Evolutionary conservation across 2,329 filamentous ascomycete genomes (phyloP).

Genomic region (Endoconidiophora laricicola): DNA sequence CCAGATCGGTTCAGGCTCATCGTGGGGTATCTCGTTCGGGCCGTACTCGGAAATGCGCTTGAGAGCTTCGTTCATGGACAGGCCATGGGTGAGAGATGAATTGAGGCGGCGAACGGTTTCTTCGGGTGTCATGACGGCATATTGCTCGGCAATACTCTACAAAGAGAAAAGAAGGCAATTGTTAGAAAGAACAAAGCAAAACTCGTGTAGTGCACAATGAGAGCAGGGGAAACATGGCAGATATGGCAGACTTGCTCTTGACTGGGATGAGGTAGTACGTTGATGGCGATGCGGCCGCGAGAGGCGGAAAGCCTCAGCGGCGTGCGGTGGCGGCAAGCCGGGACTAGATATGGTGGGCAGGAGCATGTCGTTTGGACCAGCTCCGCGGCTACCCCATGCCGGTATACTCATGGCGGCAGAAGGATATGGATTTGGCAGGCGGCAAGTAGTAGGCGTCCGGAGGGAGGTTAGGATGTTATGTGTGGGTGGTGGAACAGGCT

Average conservation of each 20-base stretch:
- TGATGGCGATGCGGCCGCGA: constrained; percentile 20
- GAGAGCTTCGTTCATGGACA: constrained; percentile 67
- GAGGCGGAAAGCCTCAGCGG: constrained; percentile 19
- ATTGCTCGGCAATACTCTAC: constrained; percentile 39
- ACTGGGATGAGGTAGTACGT: constrained; percentile 38
- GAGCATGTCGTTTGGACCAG: constrained; percentile 9
- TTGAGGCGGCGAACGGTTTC: constrained; percentile 63
- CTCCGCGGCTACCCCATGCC: constrained; percentile 9
- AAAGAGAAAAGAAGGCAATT: background rate
- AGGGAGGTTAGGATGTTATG: no score
- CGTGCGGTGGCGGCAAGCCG: constrained; percentile 14
- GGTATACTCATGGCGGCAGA: constrained; percentile 10
- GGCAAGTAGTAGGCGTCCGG: no score
- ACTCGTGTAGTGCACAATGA: background rate
- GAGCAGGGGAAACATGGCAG: background rate
- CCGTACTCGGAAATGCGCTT: constrained; percentile 66
- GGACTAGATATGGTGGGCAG: constrained; percentile 11
- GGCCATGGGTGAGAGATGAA: constrained; percentile 69
- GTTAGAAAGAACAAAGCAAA: constrained; percentile 11
- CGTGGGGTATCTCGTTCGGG: constrained; percentile 85
- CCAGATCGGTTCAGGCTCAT: constrained; percentile 88
- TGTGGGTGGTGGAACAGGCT: no score
- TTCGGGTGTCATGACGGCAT: constrained; percentile 51
- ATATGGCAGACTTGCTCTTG: constrained; percentile 27
- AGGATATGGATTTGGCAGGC: no score